Base-by-base conservation (phyloP, 2,329 filamentous ascomycete species). In the Rhexocercosporidium sp. region DNA sequence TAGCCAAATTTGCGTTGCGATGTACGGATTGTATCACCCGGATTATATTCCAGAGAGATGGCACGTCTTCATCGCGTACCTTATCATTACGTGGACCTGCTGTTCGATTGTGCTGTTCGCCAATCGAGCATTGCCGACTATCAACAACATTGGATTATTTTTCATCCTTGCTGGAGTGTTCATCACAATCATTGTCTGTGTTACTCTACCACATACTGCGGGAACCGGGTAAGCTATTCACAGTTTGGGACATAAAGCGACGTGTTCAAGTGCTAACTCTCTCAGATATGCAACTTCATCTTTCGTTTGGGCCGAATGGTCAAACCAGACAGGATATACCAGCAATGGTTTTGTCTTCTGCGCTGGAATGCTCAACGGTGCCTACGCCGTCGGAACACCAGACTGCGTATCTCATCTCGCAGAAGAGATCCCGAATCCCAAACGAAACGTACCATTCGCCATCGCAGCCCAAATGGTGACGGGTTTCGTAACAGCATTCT, bases 401-500 rank as follows among this genome's bases (percentile, higher is more conserved):
- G 90, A 92, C 74, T 86, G 87, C 57, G 85, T 88, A 0, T 86
- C 86, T 1, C 90, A 91, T 74, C 76, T 91, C 47, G 85, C 87
- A 0, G 89, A 92, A 75, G 89, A 91, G 75, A 89, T 90, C 47
- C 87, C 82, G 0, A 73, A 80, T 49, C 83, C 84, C 0, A 78
- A 79, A 59, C 77, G 79, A 27, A 87, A 87, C 68, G 80, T 88
- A 0, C 87, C 87, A 16, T 82, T 84, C 11, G 83, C 81, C 3
- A 82, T 88, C 18, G 79, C 80, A 1, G 79, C 86, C 3, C 83
- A 87, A 67, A 78, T 88, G 59, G 76, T 76, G 3, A 82, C 83
- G 7, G 82, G 82, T 0, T 86, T 88, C 46, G 65, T 84, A 11
- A 84, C 86, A 0, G 83, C 85, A 0, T 82, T 88, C 25, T 76